These are phyloP conservation scores for Nicotiana sylvestris DNA, from an alignment of 257 asterid genomes.

Conservation along the genomic window DNA sequence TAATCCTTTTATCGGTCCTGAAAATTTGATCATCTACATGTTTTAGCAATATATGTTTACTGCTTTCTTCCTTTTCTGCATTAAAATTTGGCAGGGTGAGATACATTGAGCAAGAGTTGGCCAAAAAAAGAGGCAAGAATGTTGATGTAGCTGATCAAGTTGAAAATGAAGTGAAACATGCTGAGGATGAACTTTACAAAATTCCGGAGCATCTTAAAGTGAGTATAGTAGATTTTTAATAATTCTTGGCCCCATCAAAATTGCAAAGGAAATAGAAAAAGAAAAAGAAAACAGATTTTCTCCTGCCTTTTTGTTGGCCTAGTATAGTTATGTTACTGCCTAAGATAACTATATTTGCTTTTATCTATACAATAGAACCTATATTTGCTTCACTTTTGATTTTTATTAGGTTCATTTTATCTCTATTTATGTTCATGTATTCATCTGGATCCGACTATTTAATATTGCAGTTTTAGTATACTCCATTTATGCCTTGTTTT, in stretches of 20 bases:
- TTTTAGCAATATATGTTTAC: constrained; percentile 2
- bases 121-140: constrained; percentile 78
- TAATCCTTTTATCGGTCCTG: background rate
- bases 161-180: constrained; percentile 65
- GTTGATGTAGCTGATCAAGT: constrained; percentile 51
- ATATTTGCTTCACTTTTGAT: background rate
- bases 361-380: background rate
- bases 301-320: background rate
- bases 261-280: background rate
- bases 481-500: background rate
- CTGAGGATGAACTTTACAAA: constrained; percentile 81
- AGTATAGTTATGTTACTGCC: background rate
- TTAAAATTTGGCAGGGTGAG: constrained; percentile 53
- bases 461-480: background rate
- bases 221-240: constrained; percentile 22
- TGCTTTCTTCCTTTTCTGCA: background rate
- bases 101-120: constrained; percentile 88
- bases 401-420: background rate
- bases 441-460: background rate
- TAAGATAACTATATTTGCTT: background rate
- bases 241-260: constrained; percentile 1
- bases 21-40: background rate
- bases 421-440: background rate
- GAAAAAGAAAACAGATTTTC: background rate
- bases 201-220: constrained; percentile 95